Evolutionary conservation across 257 asterid species (phyloP), one percentile per base, ranked within the genome.

Genomic region (Phtheirospermum japonicum): DNA sequence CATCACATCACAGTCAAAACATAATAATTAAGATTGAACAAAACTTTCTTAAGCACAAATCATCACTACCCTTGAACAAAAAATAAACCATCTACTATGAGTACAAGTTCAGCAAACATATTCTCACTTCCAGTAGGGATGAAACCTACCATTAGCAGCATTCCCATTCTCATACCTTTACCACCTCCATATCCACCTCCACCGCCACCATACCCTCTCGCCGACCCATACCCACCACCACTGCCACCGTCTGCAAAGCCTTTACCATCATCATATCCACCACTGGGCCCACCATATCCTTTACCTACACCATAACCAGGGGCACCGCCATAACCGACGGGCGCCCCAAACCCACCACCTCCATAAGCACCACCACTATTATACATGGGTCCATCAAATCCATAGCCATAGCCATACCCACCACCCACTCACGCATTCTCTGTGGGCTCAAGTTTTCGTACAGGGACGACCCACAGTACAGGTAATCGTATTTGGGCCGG

Each of bases 371-470:
- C 89, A 34, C 92, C 88, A 17, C 87, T 70, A 17, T 93, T n/a
- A n/a, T n/a, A 93, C 96, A 93, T 87, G 36, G 94, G 80, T 9
- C 96, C 96, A 61, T 94, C 92, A n/a, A n/a, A n/a, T n/a, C n/a
- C n/a, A n/a, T n/a, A n/a, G n/a, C n/a, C n/a, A n/a, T n/a, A n/a
- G n/a, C n/a, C n/a, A n/a, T n/a, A n/a, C n/a, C n/a, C n/a, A n/a
- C n/a, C n/a, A n/a, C n/a, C n/a, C n/a, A n/a, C n/a, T n/a, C n/a
- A n/a, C n/a, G n/a, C n/a, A n/a, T n/a, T n/a, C n/a, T n/a, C n/a
- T n/a, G n/a, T n/a, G n/a, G n/a, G n/a, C n/a, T n/a, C n/a, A n/a
- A n/a, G n/a, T n/a, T n/a, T n/a, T n/a, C n/a, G n/a, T n/a, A n/a
- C n/a, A n/a, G n/a, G n/a, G n/a, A n/a, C n/a, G n/a, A n/a, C n/a